A percentile compares a stretch with the other conserved stretches of the same genome.
Evolutionary conservation across 2,329 filamentous ascomycete genomes (phyloP).

Genomic region (Xylariaceae sp.): DNA sequence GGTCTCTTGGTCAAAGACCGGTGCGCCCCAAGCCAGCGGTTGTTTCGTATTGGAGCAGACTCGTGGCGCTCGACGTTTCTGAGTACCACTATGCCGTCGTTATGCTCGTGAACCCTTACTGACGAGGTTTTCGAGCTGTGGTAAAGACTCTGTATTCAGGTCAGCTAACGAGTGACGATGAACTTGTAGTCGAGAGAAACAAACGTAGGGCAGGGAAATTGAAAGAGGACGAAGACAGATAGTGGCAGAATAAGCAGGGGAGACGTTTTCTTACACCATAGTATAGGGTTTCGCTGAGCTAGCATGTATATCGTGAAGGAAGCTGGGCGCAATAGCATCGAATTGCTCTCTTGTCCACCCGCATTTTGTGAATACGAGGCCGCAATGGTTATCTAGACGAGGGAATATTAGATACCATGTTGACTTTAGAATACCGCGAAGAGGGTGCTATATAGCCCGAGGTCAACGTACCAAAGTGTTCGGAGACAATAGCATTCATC

Average conservation of each 20-base stretch:
- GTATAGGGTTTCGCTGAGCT: conserved; percentile 24
- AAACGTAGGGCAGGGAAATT: too few species aligned
- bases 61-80: not conserved
- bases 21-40: not conserved
- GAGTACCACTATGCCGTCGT: not conserved
- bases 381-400: conserved; percentile 22
- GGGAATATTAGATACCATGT: not conserved
- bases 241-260: not conserved
- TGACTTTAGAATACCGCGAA: not conserved
- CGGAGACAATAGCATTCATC: conserved; percentile 33
- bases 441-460: not conserved
- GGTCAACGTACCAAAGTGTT: conserved; percentile 32
- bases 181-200: not conserved
- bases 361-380: conserved; percentile 25
- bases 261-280: conserved; percentile 24
- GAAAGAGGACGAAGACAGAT: not conserved
- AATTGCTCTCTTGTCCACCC: conserved; percentile 28
- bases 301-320: conserved; percentile 21
- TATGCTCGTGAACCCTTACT: conserved; percentile 1
- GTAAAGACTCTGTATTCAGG: conserved; percentile 26
- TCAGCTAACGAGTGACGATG: not conserved
- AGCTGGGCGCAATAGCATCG: conserved; percentile 23
- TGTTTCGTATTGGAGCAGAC: not conserved
- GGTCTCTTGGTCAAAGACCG: not conserved
- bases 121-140: conserved; percentile 28